Evolutionary conservation across 768 basidiomycete genomes (phyloP).

Genomic region (Pleurotus platypus): DNA sequence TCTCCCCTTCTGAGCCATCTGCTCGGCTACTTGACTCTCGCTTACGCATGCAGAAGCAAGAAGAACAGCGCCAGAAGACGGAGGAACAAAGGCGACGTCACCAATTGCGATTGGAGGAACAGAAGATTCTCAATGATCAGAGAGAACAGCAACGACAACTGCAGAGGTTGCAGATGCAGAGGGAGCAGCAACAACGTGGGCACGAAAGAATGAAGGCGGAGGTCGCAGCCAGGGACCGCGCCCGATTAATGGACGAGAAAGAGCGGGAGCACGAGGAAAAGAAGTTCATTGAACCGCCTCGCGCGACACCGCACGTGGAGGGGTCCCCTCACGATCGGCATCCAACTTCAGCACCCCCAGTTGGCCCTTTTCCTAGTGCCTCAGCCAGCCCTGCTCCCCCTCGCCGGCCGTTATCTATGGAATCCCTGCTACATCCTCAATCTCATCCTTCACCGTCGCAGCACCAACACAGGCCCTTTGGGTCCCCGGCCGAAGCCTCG

Average conservation of each 20-base stretch:
- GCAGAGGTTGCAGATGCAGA: slow-evolving; percentile 21
- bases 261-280: slow-evolving; percentile 2
- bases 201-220: slow-evolving; percentile 22
- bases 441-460: background rate
- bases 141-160: slow-evolving; percentile 17
- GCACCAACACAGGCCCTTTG: background rate
- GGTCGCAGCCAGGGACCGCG: slow-evolving; percentile 17
- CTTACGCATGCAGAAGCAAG: slow-evolving; percentile 11
- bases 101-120: slow-evolving; percentile 15
- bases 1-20: background rate
- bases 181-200: slow-evolving; percentile 18
- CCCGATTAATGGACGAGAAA: slow-evolving; percentile 16
- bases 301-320: background rate
- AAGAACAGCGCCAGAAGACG: slow-evolving; percentile 11
- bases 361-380: background rate
- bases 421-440: slow-evolving; percentile 3
- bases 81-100: slow-evolving; percentile 17
- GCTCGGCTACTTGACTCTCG: background rate
- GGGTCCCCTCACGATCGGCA: background rate
- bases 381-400: background rate
- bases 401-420: slow-evolving; percentile 5
- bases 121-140: slow-evolving; percentile 14
- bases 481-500: background rate
- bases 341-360: background rate
- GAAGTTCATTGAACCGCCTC: background rate